Conservation (phyloP, 768 basidiomycete species). For the Gloeopeniophorella convolvens region DNA sequence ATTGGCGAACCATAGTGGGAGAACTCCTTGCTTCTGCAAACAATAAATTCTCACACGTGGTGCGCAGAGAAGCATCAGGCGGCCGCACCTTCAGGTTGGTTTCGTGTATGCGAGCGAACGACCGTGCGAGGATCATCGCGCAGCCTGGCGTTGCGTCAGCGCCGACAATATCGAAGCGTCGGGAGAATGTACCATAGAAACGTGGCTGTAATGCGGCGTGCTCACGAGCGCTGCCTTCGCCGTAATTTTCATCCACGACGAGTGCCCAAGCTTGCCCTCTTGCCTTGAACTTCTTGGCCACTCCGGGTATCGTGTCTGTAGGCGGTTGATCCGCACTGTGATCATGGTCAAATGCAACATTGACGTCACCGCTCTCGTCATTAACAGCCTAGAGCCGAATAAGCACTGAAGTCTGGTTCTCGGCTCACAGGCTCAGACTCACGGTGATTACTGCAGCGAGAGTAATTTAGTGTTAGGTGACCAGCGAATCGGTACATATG, state of each 20-base stretch:
- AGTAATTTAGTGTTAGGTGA: background rate
- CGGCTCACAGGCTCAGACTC: constrained; percentile 15
- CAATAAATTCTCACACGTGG: background rate
- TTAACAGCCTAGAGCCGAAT: constrained; percentile 64
- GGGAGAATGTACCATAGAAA: constrained; percentile 60
- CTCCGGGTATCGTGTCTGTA: constrained; percentile 79
- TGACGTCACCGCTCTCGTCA: constrained; percentile 91
- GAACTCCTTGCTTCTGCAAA: constrained; percentile 88
- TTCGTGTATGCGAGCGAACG: constrained; percentile 98
- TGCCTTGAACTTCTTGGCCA: constrained; percentile 85
- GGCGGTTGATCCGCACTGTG: constrained; percentile 36
- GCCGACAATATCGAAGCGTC: background rate
- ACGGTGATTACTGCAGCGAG: constrained; percentile 71
- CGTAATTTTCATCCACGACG: constrained; percentile 95
- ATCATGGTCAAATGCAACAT: constrained; percentile 80
- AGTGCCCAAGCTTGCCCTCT: constrained; percentile 86
- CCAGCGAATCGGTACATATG: background rate
- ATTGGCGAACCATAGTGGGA: constrained; percentile 91
- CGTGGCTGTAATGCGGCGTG: constrained; percentile 97
- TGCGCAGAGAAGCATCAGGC: background rate
- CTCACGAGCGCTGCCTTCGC: constrained; percentile 96
- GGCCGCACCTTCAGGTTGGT: constrained; percentile 81
- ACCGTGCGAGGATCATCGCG: constrained; percentile 80
- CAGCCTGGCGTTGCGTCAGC: constrained; percentile 48
- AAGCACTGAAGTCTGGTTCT: constrained; percentile 3